Evolutionary conservation across 2,329 filamentous ascomycete species (phyloP).

Genomic region (Colletotrichum sp.): DNA sequence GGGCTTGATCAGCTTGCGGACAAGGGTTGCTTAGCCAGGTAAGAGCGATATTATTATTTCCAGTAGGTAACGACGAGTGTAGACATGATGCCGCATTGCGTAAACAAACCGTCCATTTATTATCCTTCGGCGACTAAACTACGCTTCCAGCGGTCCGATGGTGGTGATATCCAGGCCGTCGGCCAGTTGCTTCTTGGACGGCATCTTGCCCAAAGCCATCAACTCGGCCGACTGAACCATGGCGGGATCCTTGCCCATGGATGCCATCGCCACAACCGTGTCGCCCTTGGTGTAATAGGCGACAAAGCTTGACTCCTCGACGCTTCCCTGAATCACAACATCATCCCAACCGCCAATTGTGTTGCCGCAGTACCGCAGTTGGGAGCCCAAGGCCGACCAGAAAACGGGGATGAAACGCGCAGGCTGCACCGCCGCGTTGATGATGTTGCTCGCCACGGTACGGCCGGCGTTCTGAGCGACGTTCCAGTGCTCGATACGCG

Average conservation of each 20-base stretch:
- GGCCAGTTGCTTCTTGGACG: constrained; percentile 76
- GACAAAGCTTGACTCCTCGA: constrained; percentile 80
- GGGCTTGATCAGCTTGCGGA: not conserved
- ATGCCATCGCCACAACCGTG: constrained; percentile 86
- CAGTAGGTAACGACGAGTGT: not conserved
- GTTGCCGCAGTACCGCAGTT: constrained; percentile 93
- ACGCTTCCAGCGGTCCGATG: constrained; percentile 39
- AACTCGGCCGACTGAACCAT: constrained; percentile 84
- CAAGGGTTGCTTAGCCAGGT: not conserved
- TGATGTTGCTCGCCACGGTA: constrained; percentile 78
- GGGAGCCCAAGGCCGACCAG: constrained; percentile 91
- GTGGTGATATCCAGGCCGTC: constrained; percentile 61
- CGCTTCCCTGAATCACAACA: constrained; percentile 77
- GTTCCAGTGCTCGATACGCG: constrained; percentile 98
- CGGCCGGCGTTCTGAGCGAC: constrained; percentile 94
- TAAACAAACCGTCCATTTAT: not conserved
- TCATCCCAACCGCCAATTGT: constrained; percentile 84
- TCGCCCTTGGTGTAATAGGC: constrained; percentile 91
- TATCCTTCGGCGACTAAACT: not conserved
- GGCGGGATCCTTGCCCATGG: constrained; percentile 87
- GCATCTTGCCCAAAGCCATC: constrained; percentile 85
- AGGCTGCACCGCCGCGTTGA: constrained; percentile 63
- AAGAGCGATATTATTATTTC: not conserved
- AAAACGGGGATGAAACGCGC: constrained; percentile 91
- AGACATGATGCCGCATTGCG: not conserved